These are phyloP conservation scores for Trichoderma sp. DNA, from an alignment of 2,329 filamentous ascomycete genomes.

Conservation along the genomic window DNA sequence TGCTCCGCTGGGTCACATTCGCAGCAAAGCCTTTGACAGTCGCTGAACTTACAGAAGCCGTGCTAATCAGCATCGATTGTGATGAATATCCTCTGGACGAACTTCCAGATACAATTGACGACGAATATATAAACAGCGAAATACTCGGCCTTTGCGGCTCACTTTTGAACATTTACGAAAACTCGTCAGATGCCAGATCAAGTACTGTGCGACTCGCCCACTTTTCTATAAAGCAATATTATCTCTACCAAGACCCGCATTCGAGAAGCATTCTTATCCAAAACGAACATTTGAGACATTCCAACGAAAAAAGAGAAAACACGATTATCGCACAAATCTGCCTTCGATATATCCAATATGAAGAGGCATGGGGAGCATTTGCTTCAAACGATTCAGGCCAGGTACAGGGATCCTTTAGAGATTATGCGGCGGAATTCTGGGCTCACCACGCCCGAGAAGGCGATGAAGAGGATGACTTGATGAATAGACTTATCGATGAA, in stretches of 20 bases:
- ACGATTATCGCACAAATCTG: neutral
- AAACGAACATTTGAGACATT: neutral
- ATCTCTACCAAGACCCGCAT: slow-evolving; percentile 15
- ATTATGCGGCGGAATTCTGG: slow-evolving; percentile 15
- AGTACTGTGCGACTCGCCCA: slow-evolving; percentile 28
- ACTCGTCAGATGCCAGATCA: rapidly evolving
- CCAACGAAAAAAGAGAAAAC: neutral
- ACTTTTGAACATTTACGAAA: slow-evolving; percentile 33
- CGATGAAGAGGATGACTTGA: neutral
- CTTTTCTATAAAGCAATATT: slow-evolving; percentile 31
- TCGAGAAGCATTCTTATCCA: neutral
- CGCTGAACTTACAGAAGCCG: slow-evolving; percentile 32
- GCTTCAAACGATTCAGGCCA: neutral
- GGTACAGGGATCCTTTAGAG: neutral
- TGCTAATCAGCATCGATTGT: slow-evolving; percentile 28
- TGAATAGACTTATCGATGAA: neutral
- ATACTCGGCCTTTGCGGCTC: slow-evolving; percentile 36
- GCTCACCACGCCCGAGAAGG: neutral
- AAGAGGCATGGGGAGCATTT: neutral
- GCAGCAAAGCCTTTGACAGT: slow-evolving; percentile 29
- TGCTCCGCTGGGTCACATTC: slow-evolving; percentile 38
- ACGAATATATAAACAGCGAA: slow-evolving; percentile 36
- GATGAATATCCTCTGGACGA: slow-evolving; percentile 32
- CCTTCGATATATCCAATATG: slow-evolving; percentile 9
- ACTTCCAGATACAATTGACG: slow-evolving; percentile 32